These are phyloP conservation scores for Bipolaris zeicola DNA, from an alignment of 2,329 filamentous ascomycete genomes.

Conservation along the genomic window DNA sequence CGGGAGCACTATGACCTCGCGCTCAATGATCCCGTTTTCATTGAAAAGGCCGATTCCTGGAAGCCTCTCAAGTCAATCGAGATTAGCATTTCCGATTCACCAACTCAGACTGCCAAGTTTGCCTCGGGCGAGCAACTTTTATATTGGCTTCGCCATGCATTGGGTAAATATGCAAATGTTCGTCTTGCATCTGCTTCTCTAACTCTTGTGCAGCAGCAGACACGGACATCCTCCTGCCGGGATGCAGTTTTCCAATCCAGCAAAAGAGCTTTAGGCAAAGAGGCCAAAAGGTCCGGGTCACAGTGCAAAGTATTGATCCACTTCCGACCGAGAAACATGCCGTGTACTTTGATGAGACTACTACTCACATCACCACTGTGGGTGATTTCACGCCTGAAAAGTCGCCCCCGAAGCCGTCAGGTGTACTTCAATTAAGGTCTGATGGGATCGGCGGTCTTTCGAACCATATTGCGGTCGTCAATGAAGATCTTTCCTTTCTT, in stretches of 20 bases:
- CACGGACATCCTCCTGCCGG: constrained; percentile 71
- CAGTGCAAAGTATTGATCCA: constrained; percentile 61
- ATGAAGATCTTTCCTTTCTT: constrained; percentile 62
- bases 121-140: constrained; percentile 35
- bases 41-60: constrained; percentile 56
- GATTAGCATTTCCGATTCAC: constrained; percentile 26
- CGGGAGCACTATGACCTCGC: constrained; percentile 75
- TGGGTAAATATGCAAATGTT: constrained; percentile 33
- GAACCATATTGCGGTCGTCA: constrained; percentile 67
- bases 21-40: constrained; percentile 60
- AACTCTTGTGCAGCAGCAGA: constrained; percentile 52
- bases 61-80: constrained; percentile 39
- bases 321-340: constrained; percentile 31
- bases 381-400: constrained; percentile 14
- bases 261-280: constrained; percentile 55
- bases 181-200: constrained; percentile 6
- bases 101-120: constrained; percentile 28
- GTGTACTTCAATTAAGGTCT: constrained; percentile 38
- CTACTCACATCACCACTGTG: constrained; percentile 30
- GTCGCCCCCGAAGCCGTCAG: constrained; percentile 14
- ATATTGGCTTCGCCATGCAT: constrained; percentile 37
- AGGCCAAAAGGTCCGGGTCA: constrained; percentile 60
- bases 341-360: constrained; percentile 39
- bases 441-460: constrained; percentile 71
- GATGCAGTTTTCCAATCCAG: constrained; percentile 70